Percentiles rank a stretch among this genome's conserved stretches.
Conservation (phyloP, 2,329 filamentous ascomycete genomes). For the Parastagonospora nodorum region DNA sequence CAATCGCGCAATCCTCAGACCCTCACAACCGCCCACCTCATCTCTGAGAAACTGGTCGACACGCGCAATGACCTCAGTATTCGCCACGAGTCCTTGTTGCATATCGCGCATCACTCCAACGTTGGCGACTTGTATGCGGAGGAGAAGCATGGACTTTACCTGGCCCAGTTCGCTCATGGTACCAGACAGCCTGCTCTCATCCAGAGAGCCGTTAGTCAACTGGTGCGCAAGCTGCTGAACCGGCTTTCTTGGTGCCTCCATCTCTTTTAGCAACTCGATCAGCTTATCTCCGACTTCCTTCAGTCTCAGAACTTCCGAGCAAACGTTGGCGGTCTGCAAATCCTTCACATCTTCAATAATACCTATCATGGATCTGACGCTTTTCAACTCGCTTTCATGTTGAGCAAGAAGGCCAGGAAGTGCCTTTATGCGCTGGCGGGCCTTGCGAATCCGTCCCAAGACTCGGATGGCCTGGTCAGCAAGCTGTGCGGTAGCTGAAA, state of each 20-base stretch:
- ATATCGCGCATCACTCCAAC: conserved; percentile 18
- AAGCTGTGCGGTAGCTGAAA: conserved; percentile 6
- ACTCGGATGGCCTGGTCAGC: conserved; percentile 13
- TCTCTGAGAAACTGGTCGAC: conserved; percentile 12
- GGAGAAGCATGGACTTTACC: conserved; percentile 16
- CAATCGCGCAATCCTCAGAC: conserved; percentile 17
- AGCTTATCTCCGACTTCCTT: neutral
- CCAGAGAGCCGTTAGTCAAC: conserved; percentile 14
- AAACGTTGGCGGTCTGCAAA: neutral
- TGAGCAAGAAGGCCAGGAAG: conserved; percentile 8
- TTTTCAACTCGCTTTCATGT: conserved; percentile 18
- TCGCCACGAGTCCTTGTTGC: conserved; percentile 13
- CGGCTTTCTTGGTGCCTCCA: conserved; percentile 12
- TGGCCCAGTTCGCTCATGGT: conserved; percentile 22
- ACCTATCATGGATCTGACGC: conserved; percentile 15
- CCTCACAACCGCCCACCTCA: conserved; percentile 4
- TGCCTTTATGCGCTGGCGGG: conserved; percentile 15
- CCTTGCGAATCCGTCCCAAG: conserved; percentile 14
- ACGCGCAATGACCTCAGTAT: conserved; percentile 15
- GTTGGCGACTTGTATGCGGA: conserved; percentile 22
- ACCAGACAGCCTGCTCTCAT: conserved; percentile 19
- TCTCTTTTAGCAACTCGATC: neutral
- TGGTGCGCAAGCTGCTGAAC: conserved; percentile 18
- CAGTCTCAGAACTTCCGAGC: neutral
- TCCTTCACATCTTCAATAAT: conserved; percentile 13